Conservation (phyloP, 352 stramenopile genomes). For the Globisporangium spiculum region DNA sequence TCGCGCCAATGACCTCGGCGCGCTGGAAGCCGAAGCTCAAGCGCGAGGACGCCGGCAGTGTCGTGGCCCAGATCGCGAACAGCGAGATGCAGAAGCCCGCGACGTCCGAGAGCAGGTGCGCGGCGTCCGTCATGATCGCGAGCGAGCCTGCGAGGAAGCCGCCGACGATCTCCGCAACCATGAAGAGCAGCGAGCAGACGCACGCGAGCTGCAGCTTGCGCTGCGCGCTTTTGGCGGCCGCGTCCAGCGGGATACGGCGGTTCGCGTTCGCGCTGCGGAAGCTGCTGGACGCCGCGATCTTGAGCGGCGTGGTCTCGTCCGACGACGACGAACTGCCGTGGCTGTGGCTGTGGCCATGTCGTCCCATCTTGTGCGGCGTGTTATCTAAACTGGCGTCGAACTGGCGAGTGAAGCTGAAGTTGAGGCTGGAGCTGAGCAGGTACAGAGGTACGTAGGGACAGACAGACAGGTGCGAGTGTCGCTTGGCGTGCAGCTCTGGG, state of each 20-base stretch:
- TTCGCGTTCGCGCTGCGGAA: conserved; percentile 11
- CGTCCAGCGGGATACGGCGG: conserved; percentile 57
- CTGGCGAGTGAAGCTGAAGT: background rate
- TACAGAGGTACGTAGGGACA: background rate
- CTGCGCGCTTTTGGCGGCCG: conserved; percentile 49
- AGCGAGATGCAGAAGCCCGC: conserved; percentile 75
- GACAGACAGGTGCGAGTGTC: background rate
- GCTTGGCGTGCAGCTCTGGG: background rate
- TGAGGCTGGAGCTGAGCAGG: background rate
- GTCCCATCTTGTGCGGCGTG: background rate
- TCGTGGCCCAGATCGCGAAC: conserved; percentile 69
- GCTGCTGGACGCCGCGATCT: conserved; percentile 20
- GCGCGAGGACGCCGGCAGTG: conserved; percentile 64
- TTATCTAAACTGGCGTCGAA: background rate
- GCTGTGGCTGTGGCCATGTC: conserved; percentile 9
- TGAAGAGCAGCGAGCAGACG: conserved; percentile 90
- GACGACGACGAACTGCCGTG: conserved; percentile 28
- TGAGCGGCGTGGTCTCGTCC: conserved; percentile 59
- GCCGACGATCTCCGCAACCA: conserved; percentile 93
- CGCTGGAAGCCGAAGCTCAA: conserved; percentile 94
- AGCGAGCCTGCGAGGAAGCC: conserved; percentile 92
- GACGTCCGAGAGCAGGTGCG: conserved; percentile 72
- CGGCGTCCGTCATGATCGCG: conserved; percentile 92
- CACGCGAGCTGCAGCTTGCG: conserved; percentile 65
- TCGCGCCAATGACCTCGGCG: conserved; percentile 93